phyloP scores from a whole-genome alignment of 495 filamentous ascomycete species.

The Podospora australis region DNA sequence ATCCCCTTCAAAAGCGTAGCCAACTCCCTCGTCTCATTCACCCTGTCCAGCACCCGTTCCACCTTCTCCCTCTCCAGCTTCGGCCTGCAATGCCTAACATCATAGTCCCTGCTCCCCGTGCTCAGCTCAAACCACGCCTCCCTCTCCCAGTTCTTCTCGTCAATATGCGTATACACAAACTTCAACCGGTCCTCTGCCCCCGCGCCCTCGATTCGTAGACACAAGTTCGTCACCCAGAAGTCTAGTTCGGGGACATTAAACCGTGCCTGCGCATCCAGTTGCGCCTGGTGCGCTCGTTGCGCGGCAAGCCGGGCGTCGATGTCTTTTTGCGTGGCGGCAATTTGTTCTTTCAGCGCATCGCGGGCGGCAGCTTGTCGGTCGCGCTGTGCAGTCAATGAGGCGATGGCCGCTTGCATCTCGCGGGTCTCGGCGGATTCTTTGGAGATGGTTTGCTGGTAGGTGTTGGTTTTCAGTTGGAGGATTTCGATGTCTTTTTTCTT shows the following conservation, averaged over 20 bases:
- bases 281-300: conserved; percentile 47
- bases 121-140: conserved; percentile 93
- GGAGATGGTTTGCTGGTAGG: conserved; percentile 69
- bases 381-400: conserved; percentile 63
- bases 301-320: conserved; percentile 47
- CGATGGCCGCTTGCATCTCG: conserved; percentile 81
- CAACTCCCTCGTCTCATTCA: conserved; percentile 82
- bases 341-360: conserved; percentile 69
- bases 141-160: conserved; percentile 79
- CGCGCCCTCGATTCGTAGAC: conserved; percentile 83
- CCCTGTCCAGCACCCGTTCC: conserved; percentile 61
- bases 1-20: conserved; percentile 81
- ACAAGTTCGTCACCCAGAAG: conserved; percentile 90
- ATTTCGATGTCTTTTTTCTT: conserved; percentile 83
- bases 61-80: conserved; percentile 71
- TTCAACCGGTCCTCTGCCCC: conserved; percentile 79
- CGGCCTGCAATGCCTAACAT: conserved; percentile 68
- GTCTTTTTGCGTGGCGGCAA: conserved; percentile 67
- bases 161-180: conserved; percentile 83
- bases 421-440: conserved; percentile 83
- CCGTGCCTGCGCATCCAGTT: conserved; percentile 70
- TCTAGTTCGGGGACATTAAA: conserved; percentile 87
- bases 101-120: conserved; percentile 74
- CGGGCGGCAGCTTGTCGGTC: conserved; percentile 67
- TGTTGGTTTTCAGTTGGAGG: conserved; percentile 65